Base-by-base conservation (phyloP, 768 basidiomycete species). In the Russula vinacea region DNA sequence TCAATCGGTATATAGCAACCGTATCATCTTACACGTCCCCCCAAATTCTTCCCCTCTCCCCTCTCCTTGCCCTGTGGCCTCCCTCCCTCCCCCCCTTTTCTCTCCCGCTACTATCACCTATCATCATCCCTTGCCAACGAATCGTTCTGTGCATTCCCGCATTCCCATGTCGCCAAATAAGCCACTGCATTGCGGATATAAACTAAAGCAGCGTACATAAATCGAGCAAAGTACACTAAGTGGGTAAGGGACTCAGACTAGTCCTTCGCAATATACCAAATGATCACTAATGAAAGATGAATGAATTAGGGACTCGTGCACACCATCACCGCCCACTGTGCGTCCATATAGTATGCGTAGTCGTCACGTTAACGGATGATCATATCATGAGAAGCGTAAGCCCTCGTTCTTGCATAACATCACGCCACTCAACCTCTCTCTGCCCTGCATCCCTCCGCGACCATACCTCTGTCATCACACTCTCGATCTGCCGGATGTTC, bases 1-100 rank as follows among this genome's bases (percentile, higher is more conserved):
- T 58, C 58, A 58, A 60, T 67, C 66, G 66, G 66, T 67, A 67
- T 67, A 67, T 67, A 67, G 66, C 66, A 65, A 67, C 66, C 62
- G 32, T 63, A 65, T 64, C 64, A 63, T 58, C 59, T 58, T 53
- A 59, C 32, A 39, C 57, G 35, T 64, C 51, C 52, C 56, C 56
- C 52, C 19, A 56, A 47, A 51, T 44, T 54, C 32, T 52, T 49
- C 58, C 49, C 40, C 44, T 19, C 57, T 55, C 7, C 53, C 54
- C 37, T 29, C 52, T 32, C 39, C 44, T 1, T 37, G 8, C 52
- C n/a, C 32, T 32, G 14, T 42, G 19, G 11, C 42, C n/a, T 35
- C 44, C 55, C 47, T 29, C 44, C 56, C 44, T 13, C 13, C 22
- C 35, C n/a, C 44, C 55, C 45, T 29, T 29, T 54, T 26, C 57